phyloP scores from a whole-genome alignment of 108 stramenopile species.

The Discostella stelligeroides region DNA sequence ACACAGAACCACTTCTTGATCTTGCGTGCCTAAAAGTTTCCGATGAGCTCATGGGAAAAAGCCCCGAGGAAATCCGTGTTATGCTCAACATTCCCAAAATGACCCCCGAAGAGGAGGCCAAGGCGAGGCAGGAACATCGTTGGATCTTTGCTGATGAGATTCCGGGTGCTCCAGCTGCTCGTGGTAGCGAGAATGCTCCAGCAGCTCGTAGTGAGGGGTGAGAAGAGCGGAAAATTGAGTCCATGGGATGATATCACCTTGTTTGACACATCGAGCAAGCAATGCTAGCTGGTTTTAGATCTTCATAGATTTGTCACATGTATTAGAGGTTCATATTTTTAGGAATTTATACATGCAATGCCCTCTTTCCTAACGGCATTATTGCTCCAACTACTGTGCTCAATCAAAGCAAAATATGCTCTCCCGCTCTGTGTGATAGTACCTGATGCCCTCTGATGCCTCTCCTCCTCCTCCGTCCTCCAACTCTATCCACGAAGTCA shows the following conservation, averaged over 20 bases:
- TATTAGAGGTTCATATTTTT: no score
- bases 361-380: no score
- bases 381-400: no score
- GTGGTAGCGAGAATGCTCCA: neutral
- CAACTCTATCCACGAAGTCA: neutral
- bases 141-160: constrained; percentile 83
- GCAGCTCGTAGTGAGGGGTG: neutral
- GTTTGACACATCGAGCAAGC: no score
- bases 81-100: constrained; percentile 77
- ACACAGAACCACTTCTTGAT: constrained; percentile 75
- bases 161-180: neutral
- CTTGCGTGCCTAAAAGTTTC: constrained; percentile 76
- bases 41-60: constrained; percentile 72
- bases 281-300: no score
- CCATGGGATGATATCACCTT: no score
- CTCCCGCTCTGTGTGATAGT: no score
- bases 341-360: no score
- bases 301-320: no score
- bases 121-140: constrained; percentile 69
- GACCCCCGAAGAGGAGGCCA: constrained; percentile 73
- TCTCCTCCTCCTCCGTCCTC: no score
- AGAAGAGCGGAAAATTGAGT: neutral
- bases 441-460: no score
- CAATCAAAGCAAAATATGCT: no score
- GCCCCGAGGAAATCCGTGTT: constrained; percentile 74